Conservation (phyloP, 164 flowering plant species). For the Cinnamomum chago region DNA sequence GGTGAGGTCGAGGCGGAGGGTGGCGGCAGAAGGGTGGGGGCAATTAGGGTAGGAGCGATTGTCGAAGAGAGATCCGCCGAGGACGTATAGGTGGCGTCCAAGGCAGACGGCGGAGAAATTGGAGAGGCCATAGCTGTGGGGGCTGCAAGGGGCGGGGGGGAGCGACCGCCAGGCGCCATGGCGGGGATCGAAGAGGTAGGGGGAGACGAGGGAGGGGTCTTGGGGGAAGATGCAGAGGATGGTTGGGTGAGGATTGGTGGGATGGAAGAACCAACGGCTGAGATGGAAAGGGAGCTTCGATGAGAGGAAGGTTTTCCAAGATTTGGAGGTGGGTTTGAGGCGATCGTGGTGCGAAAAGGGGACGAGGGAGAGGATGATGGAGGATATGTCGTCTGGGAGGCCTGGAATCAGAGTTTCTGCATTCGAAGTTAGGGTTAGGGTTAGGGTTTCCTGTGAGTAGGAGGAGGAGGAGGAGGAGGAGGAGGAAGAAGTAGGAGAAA, state of each 20-base stretch:
- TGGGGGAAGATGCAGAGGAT: slow-evolving; percentile 75
- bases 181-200: slow-evolving; percentile 72
- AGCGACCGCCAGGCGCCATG: slow-evolving; percentile 54
- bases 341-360: slow-evolving; percentile 75
- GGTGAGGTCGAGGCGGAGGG: slow-evolving; percentile 42
- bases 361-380: slow-evolving; percentile 48
- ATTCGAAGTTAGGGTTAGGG: background rate
- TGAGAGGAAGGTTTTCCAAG: slow-evolving; percentile 70
- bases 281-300: slow-evolving; percentile 48
- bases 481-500: background rate
- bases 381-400: slow-evolving; percentile 73
- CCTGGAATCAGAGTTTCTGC: slow-evolving; percentile 54
- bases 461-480: background rate
- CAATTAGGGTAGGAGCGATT: slow-evolving; percentile 77
- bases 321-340: slow-evolving; percentile 52
- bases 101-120: slow-evolving; percentile 65
- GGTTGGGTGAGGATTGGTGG: slow-evolving; percentile 23
- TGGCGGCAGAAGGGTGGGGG: slow-evolving; percentile 57
- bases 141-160: slow-evolving; percentile 75
- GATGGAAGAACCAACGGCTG: slow-evolving; percentile 26
- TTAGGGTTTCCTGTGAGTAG: background rate
- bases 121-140: slow-evolving; percentile 67
- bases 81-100: slow-evolving; percentile 52
- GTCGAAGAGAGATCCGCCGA: slow-evolving; percentile 92
- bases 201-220: slow-evolving; percentile 67